phyloP scores from a whole-genome alignment of 179 eudicot genomes.

The Pouteria campechiana region DNA sequence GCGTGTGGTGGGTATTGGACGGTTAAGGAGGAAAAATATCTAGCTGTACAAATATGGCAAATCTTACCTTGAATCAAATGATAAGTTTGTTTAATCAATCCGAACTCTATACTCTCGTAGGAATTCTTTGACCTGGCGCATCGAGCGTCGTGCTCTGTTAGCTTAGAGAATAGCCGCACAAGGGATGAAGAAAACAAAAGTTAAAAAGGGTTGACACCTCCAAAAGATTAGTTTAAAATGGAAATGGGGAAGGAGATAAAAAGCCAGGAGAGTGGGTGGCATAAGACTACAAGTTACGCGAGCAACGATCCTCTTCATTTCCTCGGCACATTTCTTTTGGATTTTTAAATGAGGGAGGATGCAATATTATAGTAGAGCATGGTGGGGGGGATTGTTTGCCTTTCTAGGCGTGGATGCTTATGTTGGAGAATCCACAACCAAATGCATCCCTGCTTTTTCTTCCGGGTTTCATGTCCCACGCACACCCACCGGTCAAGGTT shows the following conservation, averaged over 20 bases:
- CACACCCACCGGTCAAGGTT: constrained; percentile 1
- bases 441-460: constrained; percentile 20
- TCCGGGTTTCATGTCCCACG: constrained; percentile 16
- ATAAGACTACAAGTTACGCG: background rate
- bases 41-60: too few species aligned
- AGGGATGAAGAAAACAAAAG: too few species aligned
- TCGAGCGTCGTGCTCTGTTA: too few species aligned
- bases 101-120: too few species aligned
- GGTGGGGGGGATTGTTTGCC: constrained; percentile 12
- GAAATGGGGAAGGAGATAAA: constrained; percentile 6
- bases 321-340: background rate
- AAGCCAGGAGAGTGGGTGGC: constrained; percentile 20
- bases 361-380: constrained; percentile 7
- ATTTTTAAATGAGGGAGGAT: background rate
- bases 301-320: constrained; percentile 3
- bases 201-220: too few species aligned
- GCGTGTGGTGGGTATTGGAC: too few species aligned
- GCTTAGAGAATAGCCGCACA: too few species aligned
- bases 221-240: too few species aligned
- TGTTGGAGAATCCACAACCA: constrained; percentile 28
- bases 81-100: too few species aligned
- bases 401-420: constrained; percentile 18
- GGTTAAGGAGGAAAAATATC: too few species aligned
- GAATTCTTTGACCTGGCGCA: too few species aligned
- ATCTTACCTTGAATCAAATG: too few species aligned